phyloP scores from a whole-genome alignment of 257 asterid genomes.

The Nyctanthes arbortristis region DNA sequence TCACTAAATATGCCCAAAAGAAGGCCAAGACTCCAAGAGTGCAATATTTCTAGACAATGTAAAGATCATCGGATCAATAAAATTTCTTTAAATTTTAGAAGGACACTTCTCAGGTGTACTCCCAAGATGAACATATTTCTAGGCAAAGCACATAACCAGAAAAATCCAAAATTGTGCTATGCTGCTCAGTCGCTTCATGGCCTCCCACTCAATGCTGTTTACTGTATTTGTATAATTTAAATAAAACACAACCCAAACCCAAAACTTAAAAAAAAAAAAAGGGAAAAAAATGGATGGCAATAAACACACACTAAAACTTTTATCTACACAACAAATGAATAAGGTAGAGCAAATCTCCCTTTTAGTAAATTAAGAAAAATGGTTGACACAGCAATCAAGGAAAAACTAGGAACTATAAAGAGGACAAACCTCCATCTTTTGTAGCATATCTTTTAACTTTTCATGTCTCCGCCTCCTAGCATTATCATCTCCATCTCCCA shows the following conservation, averaged over 20 bases:
- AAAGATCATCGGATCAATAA: background rate
- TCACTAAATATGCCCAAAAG: background rate
- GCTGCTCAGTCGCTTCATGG: background rate
- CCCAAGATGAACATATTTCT: background rate
- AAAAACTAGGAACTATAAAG: constrained; percentile 14
- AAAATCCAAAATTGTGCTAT: background rate
- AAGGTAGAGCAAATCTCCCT: background rate
- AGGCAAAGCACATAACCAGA: background rate
- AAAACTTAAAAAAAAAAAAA: background rate
- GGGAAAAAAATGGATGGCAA: too few species aligned
- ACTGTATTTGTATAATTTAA: background rate
- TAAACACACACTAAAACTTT: background rate
- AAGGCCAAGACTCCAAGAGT: background rate
- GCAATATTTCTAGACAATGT: background rate
- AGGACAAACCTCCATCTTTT: constrained; percentile 80
- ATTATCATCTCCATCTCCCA: constrained; percentile 91
- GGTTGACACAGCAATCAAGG: constrained; percentile 11
- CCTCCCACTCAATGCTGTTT: background rate
- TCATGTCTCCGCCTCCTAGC: constrained; percentile 85
- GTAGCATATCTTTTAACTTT: constrained; percentile 70
- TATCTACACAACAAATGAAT: background rate
- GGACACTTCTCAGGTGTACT: background rate
- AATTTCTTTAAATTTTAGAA: background rate
- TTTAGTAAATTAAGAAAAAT: background rate
- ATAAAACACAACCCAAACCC: background rate